These are phyloP conservation scores for Rhizopogon parksii DNA, from an alignment of 1,284 basidiomycete genomes.

Conservation along the genomic window DNA sequence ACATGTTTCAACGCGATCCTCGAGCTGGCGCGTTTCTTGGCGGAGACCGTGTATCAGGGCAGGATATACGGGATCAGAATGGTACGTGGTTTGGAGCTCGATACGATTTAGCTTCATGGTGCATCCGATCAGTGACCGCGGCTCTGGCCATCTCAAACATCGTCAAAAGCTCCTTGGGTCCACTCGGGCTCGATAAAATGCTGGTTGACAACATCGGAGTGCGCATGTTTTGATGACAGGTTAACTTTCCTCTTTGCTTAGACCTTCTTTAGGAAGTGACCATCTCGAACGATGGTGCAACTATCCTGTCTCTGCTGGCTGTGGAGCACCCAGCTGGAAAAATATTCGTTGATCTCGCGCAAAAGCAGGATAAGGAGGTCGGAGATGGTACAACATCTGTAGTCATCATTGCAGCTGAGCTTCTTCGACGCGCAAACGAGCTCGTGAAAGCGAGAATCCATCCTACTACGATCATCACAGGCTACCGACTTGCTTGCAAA, in stretches of 20 bases:
- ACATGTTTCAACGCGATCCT: conserved; percentile 82
- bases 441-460: conserved; percentile 98
- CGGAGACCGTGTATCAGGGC: conserved; percentile 89
- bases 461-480: conserved; percentile 98
- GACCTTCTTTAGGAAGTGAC: conserved; percentile 77
- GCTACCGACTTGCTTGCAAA: conserved; percentile 93
- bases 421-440: conserved; percentile 93
- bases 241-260: conserved; percentile 6
- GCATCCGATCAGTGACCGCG: conserved; percentile 67
- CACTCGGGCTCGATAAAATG: conserved; percentile 96
- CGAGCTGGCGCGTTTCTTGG: conserved; percentile 87
- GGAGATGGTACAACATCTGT: conserved; percentile 99
- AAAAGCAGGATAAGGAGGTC: conserved; percentile 99
- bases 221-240: conserved; percentile 24
- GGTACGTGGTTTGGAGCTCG: conserved; percentile 43
- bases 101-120: conserved; percentile 6
- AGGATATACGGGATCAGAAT: conserved; percentile 96
- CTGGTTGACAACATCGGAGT: conserved; percentile 98
- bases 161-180: conserved; percentile 94
- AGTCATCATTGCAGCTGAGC: conserved; percentile 94
- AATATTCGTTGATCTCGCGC: conserved; percentile 96
- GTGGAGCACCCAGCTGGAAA: conserved; percentile 94
- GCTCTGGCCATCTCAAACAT: conserved; percentile 97
- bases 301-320: conserved; percentile 88
- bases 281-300: conserved; percentile 99